A percentile compares a stretch with the other conserved stretches of the same genome.
Evolutionary conservation across 768 basidiomycete species (phyloP).

Genomic region (Kwoniella mangroviensis): DNA sequence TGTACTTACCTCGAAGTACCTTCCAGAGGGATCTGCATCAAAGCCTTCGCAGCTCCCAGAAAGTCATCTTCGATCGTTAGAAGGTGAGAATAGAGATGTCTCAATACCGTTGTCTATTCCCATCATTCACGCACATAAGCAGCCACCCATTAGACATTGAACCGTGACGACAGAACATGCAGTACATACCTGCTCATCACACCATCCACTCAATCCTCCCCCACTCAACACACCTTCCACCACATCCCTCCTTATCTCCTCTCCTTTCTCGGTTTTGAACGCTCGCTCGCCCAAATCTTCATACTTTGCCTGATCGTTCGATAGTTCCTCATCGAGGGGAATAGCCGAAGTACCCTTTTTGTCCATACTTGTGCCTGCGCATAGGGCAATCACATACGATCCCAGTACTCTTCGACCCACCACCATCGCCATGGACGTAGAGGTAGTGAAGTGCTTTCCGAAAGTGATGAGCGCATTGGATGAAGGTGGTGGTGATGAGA

Average conservation of each 20-base stretch:
- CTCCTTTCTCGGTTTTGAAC: constrained; percentile 42
- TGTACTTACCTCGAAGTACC: constrained; percentile 75
- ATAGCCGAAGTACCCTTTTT: constrained; percentile 60
- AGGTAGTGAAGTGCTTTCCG: constrained; percentile 74
- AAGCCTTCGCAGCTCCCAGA: constrained; percentile 86
- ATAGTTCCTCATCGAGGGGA: constrained; percentile 62
- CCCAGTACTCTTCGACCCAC: constrained; percentile 85
- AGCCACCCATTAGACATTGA: too few species aligned
- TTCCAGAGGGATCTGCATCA: constrained; percentile 91
- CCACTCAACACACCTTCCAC: constrained; percentile 74
- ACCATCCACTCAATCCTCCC: constrained; percentile 75
- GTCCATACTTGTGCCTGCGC: constrained; percentile 53
- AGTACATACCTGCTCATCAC: constrained; percentile 86
- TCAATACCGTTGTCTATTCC: constrained; percentile 73
- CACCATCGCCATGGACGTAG: constrained; percentile 77
- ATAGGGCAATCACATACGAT: constrained; percentile 67
- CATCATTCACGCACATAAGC: neutral
- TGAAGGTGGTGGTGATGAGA: constrained; percentile 25
- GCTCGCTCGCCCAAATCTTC: constrained; percentile 37
- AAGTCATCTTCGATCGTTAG: constrained; percentile 90
- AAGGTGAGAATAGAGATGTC: constrained; percentile 88
- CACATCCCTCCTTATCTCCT: constrained; percentile 64
- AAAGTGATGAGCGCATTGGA: constrained; percentile 64
- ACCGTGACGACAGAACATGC: too few species aligned
- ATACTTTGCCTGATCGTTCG: constrained; percentile 34